Percentiles rank a stretch among this genome's conserved stretches.
phyloP scores from a whole-genome alignment of 306 rosid genomes.

The Cicer cuneatum region DNA sequence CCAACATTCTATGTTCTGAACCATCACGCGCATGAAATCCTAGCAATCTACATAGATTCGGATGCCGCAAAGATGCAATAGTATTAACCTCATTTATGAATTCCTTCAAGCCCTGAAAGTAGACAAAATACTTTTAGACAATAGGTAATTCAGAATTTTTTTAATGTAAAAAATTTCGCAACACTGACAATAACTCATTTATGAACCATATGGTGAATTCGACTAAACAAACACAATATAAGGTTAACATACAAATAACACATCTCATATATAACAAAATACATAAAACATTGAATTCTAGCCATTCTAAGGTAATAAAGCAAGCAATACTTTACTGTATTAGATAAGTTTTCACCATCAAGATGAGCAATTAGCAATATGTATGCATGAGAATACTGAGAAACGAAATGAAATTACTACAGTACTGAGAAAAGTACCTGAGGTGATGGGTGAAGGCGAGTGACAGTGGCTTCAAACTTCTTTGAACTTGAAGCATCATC shows the following conservation, averaged over 20 bases:
- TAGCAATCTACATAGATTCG: conserved; percentile 23
- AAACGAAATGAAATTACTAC: background rate
- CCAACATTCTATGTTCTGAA: conserved; percentile 31
- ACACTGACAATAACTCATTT: background rate
- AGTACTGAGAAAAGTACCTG: conserved; percentile 29
- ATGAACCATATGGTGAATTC: background rate
- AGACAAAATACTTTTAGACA: background rate
- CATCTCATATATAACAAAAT: background rate
- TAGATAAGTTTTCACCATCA: conserved; percentile 1
- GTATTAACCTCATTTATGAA: conserved; percentile 28
- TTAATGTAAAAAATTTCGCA: background rate
- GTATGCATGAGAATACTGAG: conserved; percentile 6
- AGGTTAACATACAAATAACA: background rate
- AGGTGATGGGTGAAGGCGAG: conserved; percentile 30
- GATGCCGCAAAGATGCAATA: conserved; percentile 30
- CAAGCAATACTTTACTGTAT: background rate
- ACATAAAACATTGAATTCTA: background rate
- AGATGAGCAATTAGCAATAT: background rate
- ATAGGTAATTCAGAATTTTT: background rate
- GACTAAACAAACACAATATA: background rate
- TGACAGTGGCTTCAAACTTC: conserved; percentile 35
- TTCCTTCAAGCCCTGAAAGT: conserved; percentile 33
- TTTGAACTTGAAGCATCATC: conserved; percentile 29
- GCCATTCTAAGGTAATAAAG: background rate
- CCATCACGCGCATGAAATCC: conserved; percentile 36